These are phyloP conservation scores for Ceratobasidium sp. DNA, from an alignment of 1,284 basidiomycete species.

Conservation along the genomic window DNA sequence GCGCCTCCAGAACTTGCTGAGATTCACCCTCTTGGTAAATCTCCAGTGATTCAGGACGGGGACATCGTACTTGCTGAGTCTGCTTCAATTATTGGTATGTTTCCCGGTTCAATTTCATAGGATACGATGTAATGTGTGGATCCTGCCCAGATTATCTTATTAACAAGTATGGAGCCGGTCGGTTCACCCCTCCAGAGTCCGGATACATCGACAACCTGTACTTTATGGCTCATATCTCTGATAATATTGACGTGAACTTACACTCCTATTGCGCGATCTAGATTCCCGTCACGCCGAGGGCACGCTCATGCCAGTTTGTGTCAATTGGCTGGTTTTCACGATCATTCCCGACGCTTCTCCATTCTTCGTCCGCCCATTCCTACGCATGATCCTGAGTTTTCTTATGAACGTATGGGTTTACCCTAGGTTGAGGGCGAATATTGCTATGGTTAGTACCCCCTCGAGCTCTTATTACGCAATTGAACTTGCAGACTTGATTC, in stretches of 20 bases:
- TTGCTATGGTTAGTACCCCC: slow-evolving; percentile 42
- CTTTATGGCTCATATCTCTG: slow-evolving; percentile 37
- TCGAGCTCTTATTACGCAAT: too few species aligned
- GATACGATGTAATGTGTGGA: background rate
- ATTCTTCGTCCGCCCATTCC: slow-evolving; percentile 46
- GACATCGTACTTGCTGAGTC: slow-evolving; percentile 63
- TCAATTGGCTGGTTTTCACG: slow-evolving; percentile 45
- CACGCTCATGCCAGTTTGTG: slow-evolving; percentile 44
- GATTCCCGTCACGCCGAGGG: slow-evolving; percentile 50
- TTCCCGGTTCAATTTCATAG: background rate
- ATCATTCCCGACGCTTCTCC: slow-evolving; percentile 41
- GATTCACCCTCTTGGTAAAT: slow-evolving; percentile 63
- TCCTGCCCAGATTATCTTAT: slow-evolving; percentile 48
- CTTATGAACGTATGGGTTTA: slow-evolving; percentile 41
- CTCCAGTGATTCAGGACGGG: slow-evolving; percentile 64
- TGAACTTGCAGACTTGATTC: background rate
- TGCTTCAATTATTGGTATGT: slow-evolving; percentile 64
- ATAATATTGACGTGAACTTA: background rate
- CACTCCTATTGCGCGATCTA: background rate
- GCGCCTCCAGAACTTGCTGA: slow-evolving; percentile 62
- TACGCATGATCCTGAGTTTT: slow-evolving; percentile 31
- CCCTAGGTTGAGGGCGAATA: slow-evolving; percentile 23
- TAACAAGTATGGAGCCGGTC: slow-evolving; percentile 47
- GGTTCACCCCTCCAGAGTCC: slow-evolving; percentile 38
- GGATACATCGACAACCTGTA: slow-evolving; percentile 48